Evolutionary conservation across 2,329 filamentous ascomycete genomes (phyloP).

Genomic region (Dryadomyces quercus-mongolicae): DNA sequence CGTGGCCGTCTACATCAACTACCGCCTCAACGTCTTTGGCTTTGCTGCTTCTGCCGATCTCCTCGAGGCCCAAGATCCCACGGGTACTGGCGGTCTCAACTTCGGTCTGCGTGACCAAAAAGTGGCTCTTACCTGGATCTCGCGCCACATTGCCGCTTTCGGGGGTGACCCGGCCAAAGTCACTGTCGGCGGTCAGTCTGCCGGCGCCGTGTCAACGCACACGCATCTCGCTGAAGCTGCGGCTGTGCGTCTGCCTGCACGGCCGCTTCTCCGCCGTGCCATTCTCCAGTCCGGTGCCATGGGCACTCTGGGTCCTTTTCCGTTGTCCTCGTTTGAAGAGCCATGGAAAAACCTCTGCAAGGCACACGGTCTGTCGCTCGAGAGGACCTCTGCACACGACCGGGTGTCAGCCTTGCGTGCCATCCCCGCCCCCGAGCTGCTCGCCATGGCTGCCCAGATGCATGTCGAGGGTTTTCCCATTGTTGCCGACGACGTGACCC

Average conservation of each 20-base stretch:
- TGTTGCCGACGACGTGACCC: neutral
- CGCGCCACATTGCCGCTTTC: slow-evolving; percentile 37
- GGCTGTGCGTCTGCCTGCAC: neutral
- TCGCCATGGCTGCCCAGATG: neutral
- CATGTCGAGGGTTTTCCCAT: neutral
- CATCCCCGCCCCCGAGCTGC: neutral
- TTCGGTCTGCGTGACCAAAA: slow-evolving; percentile 39
- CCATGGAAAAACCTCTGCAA: neutral
- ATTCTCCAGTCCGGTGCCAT: neutral
- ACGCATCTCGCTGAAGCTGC: slow-evolving; percentile 1
- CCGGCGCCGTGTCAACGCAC: slow-evolving; percentile 3
- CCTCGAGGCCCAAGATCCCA: neutral
- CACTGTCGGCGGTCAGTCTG: slow-evolving; percentile 29
- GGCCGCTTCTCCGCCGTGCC: slow-evolving; percentile 1
- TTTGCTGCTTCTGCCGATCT: slow-evolving; percentile 5
- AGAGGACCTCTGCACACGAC: neutral
- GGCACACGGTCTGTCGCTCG: neutral
- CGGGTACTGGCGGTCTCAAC: slow-evolving; percentile 20
- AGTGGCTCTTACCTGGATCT: slow-evolving; percentile 34
- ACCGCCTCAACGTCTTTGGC: slow-evolving; percentile 5
- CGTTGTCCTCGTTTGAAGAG: neutral
- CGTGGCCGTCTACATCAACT: slow-evolving; percentile 7
- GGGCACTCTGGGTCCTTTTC: neutral
- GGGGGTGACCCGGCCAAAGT: slow-evolving; percentile 35
- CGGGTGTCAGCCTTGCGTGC: neutral